Conservation (phyloP, 2,329 filamentous ascomycete genomes). For the Xylaria sp. region DNA sequence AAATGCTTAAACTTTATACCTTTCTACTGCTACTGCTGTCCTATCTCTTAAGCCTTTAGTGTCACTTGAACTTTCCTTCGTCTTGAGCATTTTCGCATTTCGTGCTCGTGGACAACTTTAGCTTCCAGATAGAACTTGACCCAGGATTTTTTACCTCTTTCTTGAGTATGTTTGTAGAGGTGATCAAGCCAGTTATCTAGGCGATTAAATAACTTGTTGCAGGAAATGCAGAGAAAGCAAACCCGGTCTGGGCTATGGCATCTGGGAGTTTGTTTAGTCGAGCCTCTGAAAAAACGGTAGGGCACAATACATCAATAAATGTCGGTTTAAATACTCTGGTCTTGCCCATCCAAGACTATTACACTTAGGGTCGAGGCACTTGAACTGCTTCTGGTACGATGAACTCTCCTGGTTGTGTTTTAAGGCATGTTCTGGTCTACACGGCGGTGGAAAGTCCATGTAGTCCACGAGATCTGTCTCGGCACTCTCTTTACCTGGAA, state of each 20-base stretch:
- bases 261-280: neutral
- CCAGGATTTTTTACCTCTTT: neutral
- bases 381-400: neutral
- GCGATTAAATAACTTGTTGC: conserved; percentile 6
- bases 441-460: neutral
- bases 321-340: neutral
- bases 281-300: neutral
- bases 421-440: neutral
- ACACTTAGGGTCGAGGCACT: neutral
- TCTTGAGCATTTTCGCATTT: neutral
- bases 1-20: neutral
- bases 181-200: conserved; percentile 6
- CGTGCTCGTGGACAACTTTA: neutral
- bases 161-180: conserved; percentile 9
- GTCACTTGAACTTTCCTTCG: neutral
- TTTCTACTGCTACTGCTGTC: neutral
- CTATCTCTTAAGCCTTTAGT: neutral
- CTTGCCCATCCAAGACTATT: neutral
- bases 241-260: neutral
- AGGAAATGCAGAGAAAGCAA: neutral
- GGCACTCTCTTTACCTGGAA: neutral
- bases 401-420: neutral
- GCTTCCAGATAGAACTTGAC: neutral
- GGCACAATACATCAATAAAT: neutral
- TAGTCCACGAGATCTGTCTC: neutral